phyloP scores from a whole-genome alignment of 2,329 filamentous ascomycete species.

The Karstenula rhodostoma region DNA sequence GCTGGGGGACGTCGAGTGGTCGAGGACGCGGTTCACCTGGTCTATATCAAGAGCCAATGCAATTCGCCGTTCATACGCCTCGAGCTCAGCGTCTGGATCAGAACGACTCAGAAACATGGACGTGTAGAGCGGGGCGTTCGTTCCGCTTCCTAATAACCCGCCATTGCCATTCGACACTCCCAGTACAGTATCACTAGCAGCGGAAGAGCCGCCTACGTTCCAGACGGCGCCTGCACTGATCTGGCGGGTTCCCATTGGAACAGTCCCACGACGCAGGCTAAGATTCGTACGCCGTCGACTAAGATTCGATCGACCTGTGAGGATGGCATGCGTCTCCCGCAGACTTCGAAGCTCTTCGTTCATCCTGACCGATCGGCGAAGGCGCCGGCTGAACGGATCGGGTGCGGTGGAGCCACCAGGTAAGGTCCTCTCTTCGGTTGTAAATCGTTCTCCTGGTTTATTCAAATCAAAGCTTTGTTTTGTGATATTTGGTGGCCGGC shows the following conservation, averaged over 20 bases:
- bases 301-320: conserved; percentile 29
- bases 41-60: conserved; percentile 85
- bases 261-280: conserved; percentile 33
- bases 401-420: conserved; percentile 54
- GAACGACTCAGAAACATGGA: conserved; percentile 63
- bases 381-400: conserved; percentile 63
- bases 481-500: conserved; percentile 52
- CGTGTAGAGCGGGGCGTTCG: conserved; percentile 71
- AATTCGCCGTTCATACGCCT: conserved; percentile 76
- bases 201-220: conserved; percentile 76
- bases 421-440: conserved; percentile 56
- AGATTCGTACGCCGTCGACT: conserved; percentile 29
- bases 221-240: conserved; percentile 76
- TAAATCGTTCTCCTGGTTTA: conserved; percentile 57
- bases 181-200: conserved; percentile 59
- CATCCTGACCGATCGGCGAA: conserved; percentile 42
- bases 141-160: conserved; percentile 71
- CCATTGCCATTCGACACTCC: conserved; percentile 69
- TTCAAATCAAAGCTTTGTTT: conserved; percentile 62
- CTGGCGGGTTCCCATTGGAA: conserved; percentile 46
- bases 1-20: conserved; percentile 29
- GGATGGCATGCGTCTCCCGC: conserved; percentile 41
- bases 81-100: conserved; percentile 66
- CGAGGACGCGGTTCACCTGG: conserved; percentile 70
- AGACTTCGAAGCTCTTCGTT: conserved; percentile 44